These are phyloP conservation scores for Ceratobasidium sp. DNA, from an alignment of 1,284 basidiomycete genomes.

Conservation along the genomic window DNA sequence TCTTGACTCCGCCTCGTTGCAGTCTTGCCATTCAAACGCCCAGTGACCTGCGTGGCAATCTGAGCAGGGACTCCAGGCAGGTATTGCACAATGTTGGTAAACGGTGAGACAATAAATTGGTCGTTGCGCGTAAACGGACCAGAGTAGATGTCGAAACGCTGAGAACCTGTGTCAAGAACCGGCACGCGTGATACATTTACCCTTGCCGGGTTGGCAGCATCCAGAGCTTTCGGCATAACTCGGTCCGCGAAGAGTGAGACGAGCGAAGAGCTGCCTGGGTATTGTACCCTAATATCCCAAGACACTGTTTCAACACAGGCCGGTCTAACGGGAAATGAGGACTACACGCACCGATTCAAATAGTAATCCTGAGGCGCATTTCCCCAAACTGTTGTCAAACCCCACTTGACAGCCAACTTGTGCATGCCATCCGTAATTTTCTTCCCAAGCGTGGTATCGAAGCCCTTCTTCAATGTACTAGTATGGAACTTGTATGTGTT, in stretches of 20 bases:
- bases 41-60: slow-evolving; percentile 69
- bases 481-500: slow-evolving; percentile 66
- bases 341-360: slow-evolving; percentile 65
- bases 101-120: slow-evolving; percentile 73
- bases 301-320: neutral
- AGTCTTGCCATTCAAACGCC: slow-evolving; percentile 62
- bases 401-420: slow-evolving; percentile 67
- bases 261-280: slow-evolving; percentile 74
- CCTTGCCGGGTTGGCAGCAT: slow-evolving; percentile 71
- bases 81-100: slow-evolving; percentile 69
- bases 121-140: slow-evolving; percentile 73
- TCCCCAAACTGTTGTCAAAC: slow-evolving; percentile 72
- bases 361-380: slow-evolving; percentile 81
- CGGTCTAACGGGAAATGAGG: neutral
- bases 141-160: slow-evolving; percentile 78
- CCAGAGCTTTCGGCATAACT: slow-evolving; percentile 69
- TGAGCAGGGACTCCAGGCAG: slow-evolving; percentile 60
- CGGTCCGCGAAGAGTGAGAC: slow-evolving; percentile 72
- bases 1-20: slow-evolving; percentile 67
- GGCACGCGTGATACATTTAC: slow-evolving; percentile 74
- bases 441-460: slow-evolving; percentile 70
- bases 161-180: slow-evolving; percentile 80
- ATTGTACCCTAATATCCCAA: slow-evolving; percentile 52
- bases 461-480: slow-evolving; percentile 65
- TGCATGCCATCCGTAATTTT: slow-evolving; percentile 70